phyloP scores from a whole-genome alignment of 176 grass and related monocot genomes.

The Ampelocalamus luodianensis region DNA sequence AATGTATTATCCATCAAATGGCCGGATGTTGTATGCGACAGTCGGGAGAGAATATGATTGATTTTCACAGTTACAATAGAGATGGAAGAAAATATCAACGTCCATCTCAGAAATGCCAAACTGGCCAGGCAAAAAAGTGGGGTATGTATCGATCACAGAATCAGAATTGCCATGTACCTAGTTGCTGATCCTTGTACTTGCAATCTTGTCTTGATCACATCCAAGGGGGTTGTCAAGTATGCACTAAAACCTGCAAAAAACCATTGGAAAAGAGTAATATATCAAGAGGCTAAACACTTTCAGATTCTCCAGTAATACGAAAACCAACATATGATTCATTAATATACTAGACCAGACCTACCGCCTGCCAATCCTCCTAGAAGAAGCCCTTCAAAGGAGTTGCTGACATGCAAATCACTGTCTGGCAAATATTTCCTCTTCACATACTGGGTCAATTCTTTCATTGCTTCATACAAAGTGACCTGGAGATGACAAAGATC shows the following conservation, averaged over 20 bases:
- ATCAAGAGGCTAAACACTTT: constrained; percentile 21
- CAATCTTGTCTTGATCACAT: constrained; percentile 90
- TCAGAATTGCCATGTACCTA: constrained; percentile 54
- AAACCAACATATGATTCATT: background rate
- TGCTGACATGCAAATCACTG: constrained; percentile 65
- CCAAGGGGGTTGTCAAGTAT: constrained; percentile 83
- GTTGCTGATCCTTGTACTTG: constrained; percentile 87
- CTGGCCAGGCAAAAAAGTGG: background rate
- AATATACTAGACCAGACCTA: constrained; percentile 41
- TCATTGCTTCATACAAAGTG: constrained; percentile 92
- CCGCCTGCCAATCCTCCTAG: constrained; percentile 88
- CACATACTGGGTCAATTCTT: constrained; percentile 63
- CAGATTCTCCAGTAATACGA: background rate
- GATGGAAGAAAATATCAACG: background rate
- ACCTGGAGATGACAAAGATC: constrained; percentile 64
- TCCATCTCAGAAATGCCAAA: background rate
- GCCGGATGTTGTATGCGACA: background rate
- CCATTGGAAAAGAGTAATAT: constrained; percentile 24
- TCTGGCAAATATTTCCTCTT: constrained; percentile 67
- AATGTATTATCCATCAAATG: background rate
- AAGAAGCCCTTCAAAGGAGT: constrained; percentile 84
- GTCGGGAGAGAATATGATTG: background rate
- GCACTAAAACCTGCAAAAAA: constrained; percentile 74
- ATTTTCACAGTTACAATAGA: background rate
- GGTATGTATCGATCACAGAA: background rate